Evolutionary conservation across 768 basidiomycete species (phyloP).

Genomic region (Glaciozyma martinii): DNA sequence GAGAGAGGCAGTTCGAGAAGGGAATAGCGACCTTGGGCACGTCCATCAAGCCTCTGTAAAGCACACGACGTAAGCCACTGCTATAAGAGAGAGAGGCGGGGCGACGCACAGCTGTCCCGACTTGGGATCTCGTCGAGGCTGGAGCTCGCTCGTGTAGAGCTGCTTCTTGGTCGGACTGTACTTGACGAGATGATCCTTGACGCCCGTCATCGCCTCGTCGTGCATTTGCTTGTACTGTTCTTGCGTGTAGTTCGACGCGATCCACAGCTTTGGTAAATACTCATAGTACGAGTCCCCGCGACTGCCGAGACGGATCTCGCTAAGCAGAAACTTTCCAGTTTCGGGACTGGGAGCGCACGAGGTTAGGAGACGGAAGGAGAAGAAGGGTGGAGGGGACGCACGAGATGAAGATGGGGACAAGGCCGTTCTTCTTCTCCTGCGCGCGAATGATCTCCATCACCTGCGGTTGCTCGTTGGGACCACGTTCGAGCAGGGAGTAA

Average conservation of each 20-base stretch:
- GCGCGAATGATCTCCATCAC: constrained; percentile 63
- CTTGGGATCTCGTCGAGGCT: constrained; percentile 47
- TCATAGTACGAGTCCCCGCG: constrained; percentile 92
- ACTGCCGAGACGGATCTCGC: constrained; percentile 79
- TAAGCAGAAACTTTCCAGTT: constrained; percentile 51
- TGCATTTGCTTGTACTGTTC: constrained; percentile 81
- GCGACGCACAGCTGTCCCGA: constrained; percentile 32
- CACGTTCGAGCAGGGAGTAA: background rate
- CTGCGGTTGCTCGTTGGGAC: constrained; percentile 34
- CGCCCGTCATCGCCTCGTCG: constrained; percentile 69
- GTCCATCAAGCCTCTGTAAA: background rate
- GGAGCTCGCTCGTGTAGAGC: constrained; percentile 72
- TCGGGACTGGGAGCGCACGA: constrained; percentile 45
- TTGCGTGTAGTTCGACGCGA: constrained; percentile 67
- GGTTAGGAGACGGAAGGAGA: no score
- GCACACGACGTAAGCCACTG: background rate
- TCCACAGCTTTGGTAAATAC: constrained; percentile 55
- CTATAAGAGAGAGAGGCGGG: background rate
- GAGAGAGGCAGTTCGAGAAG: background rate
- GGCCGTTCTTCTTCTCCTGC: constrained; percentile 56
- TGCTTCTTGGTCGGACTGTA: constrained; percentile 51
- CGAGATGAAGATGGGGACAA: constrained; percentile 80
- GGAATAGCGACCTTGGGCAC: constrained; percentile 1
- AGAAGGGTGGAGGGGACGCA: constrained; percentile 40
- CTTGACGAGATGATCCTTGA: constrained; percentile 64